Evolutionary conservation across 352 stramenopile genomes (phyloP), one percentile per base, ranked within the genome.

Genomic region (Pythium monospermum): DNA sequence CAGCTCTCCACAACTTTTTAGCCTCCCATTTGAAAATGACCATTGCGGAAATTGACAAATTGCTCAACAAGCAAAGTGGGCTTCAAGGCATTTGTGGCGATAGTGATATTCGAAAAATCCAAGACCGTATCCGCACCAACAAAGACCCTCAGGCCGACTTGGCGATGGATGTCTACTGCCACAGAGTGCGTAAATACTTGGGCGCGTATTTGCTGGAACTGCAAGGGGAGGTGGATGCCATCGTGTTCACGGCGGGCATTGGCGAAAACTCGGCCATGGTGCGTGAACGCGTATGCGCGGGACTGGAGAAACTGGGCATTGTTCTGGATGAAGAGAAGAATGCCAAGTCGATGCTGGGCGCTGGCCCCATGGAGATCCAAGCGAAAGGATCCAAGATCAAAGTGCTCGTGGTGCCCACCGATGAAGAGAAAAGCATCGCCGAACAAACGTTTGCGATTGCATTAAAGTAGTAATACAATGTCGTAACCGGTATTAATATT

Each of bases 361-460:
- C 65, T 4, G 76, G 74, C 10, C 75, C 71, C 8, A 58, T 82
- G 22, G 71, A 87, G 57, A 88, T 90, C 49, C 70, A 91, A 43
- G 53, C 69, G 4, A 32, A 48, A 12, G 59, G 57, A 21, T 76
- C 68, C 13, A 74, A 66, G 49, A 77, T 71, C 30, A 83, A 87
- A 50, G 75, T 95, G 33, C 47, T 96, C 30, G 86, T 94, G 22
- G 77, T 96, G 60, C 84, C 84, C 18, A 96, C 85, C n/a, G 79
- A 96, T 59, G 87, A 96, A 71, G 87, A 96, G 68, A 69, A 71
- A 49, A 92, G 78, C 62, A 96, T 96, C 57, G 85, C 85, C n/a
- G 66, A 86, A 50, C 75, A 94, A 62, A 92, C 79, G 36, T 86
- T 73, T 53, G 69, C 74, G 33, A 73, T 90, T 32, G 76, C 65